These are phyloP conservation scores for Oehlia diaphana DNA, from an alignment of 192 early-diverging fungal genomes.

Conservation along the genomic window DNA sequence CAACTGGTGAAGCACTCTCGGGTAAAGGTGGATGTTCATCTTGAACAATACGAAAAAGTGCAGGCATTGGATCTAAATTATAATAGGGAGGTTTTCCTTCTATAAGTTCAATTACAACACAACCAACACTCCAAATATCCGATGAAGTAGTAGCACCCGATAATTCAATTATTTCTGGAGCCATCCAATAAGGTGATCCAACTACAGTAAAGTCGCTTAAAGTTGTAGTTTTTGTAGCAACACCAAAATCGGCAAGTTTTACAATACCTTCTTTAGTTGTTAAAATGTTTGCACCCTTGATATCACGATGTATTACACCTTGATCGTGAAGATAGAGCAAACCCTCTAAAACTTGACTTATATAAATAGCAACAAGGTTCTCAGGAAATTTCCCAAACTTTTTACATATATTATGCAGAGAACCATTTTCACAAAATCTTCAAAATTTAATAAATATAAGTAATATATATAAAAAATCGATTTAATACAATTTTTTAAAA, in stretches of 20 bases:
- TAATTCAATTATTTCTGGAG: slow-evolving; percentile 70
- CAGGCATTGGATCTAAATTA: slow-evolving; percentile 67
- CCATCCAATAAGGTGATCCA: slow-evolving; percentile 81
- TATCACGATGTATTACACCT: slow-evolving; percentile 88
- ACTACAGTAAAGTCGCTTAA: slow-evolving; percentile 47
- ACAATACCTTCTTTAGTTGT: slow-evolving; percentile 69
- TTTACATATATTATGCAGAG: slow-evolving; percentile 65
- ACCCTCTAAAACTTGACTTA: slow-evolving; percentile 83
- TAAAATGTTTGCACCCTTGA: slow-evolving; percentile 84
- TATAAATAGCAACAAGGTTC: slow-evolving; percentile 69
- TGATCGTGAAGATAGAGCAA: slow-evolving; percentile 83
- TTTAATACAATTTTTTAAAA: not conserved
- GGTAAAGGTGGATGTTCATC: slow-evolving; percentile 76
- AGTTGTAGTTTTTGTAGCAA: slow-evolving; percentile 61
- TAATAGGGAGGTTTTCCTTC: slow-evolving; percentile 72
- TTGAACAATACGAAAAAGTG: slow-evolving; percentile 69
- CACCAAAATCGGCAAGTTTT: slow-evolving; percentile 80
- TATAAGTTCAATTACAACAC: slow-evolving; percentile 71
- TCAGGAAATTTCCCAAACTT: slow-evolving; percentile 76
- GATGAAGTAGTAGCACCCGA: slow-evolving; percentile 68
- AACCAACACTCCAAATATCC: slow-evolving; percentile 72
- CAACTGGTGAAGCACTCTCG: slow-evolving; percentile 55
- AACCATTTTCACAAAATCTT: slow-evolving; percentile 75
- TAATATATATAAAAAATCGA: not conserved
- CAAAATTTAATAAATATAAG: not conserved